These are phyloP conservation scores for Amanita fuliginea DNA, from an alignment of 768 basidiomycete genomes.

Conservation along the genomic window DNA sequence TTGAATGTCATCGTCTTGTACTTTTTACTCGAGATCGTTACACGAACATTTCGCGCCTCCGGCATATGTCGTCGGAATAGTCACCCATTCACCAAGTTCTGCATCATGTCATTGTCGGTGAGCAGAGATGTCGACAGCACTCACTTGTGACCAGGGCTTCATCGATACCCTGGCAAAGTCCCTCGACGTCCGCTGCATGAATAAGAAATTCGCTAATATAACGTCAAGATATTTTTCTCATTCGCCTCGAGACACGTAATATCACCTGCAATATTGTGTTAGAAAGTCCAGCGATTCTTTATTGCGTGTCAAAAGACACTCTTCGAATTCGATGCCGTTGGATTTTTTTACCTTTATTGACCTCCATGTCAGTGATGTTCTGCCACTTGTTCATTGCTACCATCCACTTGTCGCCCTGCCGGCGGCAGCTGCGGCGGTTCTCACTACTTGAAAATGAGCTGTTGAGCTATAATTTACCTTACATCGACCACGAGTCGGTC, in stretches of 20 bases:
- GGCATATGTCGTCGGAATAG: slow-evolving; percentile 90
- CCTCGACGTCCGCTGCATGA: slow-evolving; percentile 99
- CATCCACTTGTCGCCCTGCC: slow-evolving; percentile 67
- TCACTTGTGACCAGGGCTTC: slow-evolving; percentile 72
- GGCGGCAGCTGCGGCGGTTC: slow-evolving; percentile 59
- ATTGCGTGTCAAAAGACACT: not conserved
- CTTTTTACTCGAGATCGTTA: not conserved
- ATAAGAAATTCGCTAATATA: slow-evolving; percentile 75
- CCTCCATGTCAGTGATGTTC: slow-evolving; percentile 88
- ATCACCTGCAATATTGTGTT: slow-evolving; percentile 71
- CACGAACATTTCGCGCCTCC: slow-evolving; percentile 81
- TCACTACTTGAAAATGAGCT: not conserved
- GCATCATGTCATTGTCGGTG: slow-evolving; percentile 7
- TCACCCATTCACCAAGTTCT: slow-evolving; percentile 90
- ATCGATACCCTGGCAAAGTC: slow-evolving; percentile 93
- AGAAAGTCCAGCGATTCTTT: slow-evolving; percentile 71
- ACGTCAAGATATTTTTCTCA: slow-evolving; percentile 1
- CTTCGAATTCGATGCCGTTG: not conserved
- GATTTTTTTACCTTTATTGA: slow-evolving; percentile 52
- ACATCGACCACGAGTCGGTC: slow-evolving; percentile 92
- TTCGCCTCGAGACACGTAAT: not conserved
- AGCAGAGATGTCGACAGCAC: slow-evolving; percentile 14
- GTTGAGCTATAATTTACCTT: slow-evolving; percentile 43
- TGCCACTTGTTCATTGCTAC: slow-evolving; percentile 99
- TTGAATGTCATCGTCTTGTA: not conserved